Base-by-base conservation (phyloP, 2,329 filamentous ascomycete genomes). In the Verticillium nubilum region DNA sequence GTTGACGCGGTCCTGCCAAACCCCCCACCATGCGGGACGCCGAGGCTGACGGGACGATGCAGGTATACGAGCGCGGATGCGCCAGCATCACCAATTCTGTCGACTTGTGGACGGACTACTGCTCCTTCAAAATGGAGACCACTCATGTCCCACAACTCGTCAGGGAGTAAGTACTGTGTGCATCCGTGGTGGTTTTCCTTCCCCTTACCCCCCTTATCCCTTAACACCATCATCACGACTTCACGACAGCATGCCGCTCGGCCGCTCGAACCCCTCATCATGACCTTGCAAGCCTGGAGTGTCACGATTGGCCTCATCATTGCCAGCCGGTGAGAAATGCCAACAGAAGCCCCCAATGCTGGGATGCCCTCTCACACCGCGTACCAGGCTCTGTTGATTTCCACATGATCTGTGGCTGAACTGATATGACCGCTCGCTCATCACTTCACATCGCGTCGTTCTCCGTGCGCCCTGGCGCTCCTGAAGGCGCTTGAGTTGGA, bases 61-160 rank as follows among this genome's bases (percentile, higher is more conserved):
- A 96, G 92, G 88, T 97, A 56, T 99, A 97, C 69, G 95, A 99
- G 78, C 87, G 95, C 73, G 95, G 95, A 66, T 90, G 97, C 69
- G 92, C 93, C 52, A 95, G 92, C 76, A 92, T 98, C 70, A 89
- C 90, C 59, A 92, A 91, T 71, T 98, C 94, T 35, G 93, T 97
- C 69, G 95, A 99, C 73, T 82, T 99, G 61, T 99, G 95, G 95
- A 90, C 92, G 58, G 93, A 96, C 70, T 99, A 97, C 79, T 98
- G 94, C 80, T 86, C 88, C 69, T 98, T 98, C 86, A 98, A 98
- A 76, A 92, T 95, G 79, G 92, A 98, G 74, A 98, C 95, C 60
- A 95, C 91, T 67, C 95, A 99, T 78, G 92, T 96, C 73, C 85
- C 91, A 69, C 91, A 96, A 73, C 84, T 96, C 76, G 96, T 97